Evolutionary conservation across 2,329 filamentous ascomycete genomes (phyloP).

Genomic region (Raffaelea arxii): DNA sequence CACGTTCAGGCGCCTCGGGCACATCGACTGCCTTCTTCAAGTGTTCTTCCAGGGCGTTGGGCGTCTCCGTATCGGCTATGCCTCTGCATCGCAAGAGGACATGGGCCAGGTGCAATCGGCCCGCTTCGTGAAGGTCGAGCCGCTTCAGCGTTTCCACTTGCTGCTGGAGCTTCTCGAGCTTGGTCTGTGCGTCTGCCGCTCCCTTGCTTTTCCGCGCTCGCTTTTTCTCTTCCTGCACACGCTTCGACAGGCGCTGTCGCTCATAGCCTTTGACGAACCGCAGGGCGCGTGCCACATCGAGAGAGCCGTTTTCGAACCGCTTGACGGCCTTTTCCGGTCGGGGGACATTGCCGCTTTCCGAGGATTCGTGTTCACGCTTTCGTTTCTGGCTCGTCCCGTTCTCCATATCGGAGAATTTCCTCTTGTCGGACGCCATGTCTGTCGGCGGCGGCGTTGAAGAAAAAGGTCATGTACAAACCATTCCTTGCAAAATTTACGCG

Average conservation of each 20-base stretch:
- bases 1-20: slow-evolving; percentile 34
- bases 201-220: background rate
- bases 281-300: slow-evolving; percentile 55
- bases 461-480: too few relatives aligned
- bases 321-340: slow-evolving; percentile 10
- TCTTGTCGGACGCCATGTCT: too few relatives aligned
- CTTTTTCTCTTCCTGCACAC: slow-evolving; percentile 35
- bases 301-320: slow-evolving; percentile 8
- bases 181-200: slow-evolving; percentile 22
- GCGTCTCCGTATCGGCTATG: slow-evolving; percentile 39
- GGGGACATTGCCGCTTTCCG: too few relatives aligned
- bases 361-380: too few relatives aligned
- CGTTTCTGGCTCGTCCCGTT: too few relatives aligned
- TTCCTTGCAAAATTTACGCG: too few relatives aligned
- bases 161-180: slow-evolving; percentile 50
- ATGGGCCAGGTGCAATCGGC: slow-evolving; percentile 45
- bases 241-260: slow-evolving; percentile 63
- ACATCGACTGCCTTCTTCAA: slow-evolving; percentile 28
- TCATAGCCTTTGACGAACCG: slow-evolving; percentile 69
- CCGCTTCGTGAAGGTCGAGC: slow-evolving; percentile 47
- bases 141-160: slow-evolving; percentile 50
- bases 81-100: slow-evolving; percentile 44
- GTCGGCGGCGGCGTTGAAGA: too few relatives aligned
- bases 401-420: too few relatives aligned
- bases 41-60: slow-evolving; percentile 26